Evolutionary conservation across 148 eudicot genomes (phyloP).

Genomic region (Rhododendron kiyosumense): DNA sequence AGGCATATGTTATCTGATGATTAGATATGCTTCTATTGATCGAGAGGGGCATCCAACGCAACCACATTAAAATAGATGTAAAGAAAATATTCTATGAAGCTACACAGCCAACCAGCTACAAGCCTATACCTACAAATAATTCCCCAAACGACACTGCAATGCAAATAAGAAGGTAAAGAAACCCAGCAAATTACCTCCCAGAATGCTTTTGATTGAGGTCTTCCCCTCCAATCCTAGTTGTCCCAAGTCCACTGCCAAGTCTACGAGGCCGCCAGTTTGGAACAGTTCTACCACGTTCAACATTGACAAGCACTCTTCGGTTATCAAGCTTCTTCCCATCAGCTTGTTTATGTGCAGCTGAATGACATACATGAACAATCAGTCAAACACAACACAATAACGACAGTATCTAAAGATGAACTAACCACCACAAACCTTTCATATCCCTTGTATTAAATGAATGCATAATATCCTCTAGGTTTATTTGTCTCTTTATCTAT

Average conservation of each 20-base stretch:
- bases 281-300: slow-evolving; percentile 98
- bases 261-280: slow-evolving; percentile 98
- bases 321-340: slow-evolving; percentile 96
- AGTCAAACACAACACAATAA: background rate
- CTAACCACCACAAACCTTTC: slow-evolving; percentile 56
- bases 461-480: slow-evolving; percentile 86
- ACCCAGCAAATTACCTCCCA: slow-evolving; percentile 41
- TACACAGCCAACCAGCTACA: background rate
- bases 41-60: background rate
- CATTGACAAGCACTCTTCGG: slow-evolving; percentile 96
- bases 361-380: slow-evolving; percentile 4
- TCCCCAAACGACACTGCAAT: background rate
- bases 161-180: background rate
- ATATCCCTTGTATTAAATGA: slow-evolving; percentile 95
- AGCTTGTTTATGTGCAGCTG: slow-evolving; percentile 99
- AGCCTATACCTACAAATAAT: background rate
- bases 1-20: background rate
- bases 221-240: slow-evolving; percentile 77
- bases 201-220: slow-evolving; percentile 47
- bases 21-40: background rate
- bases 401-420: background rate
- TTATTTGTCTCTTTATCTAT: slow-evolving; percentile 70
- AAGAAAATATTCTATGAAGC: background rate
- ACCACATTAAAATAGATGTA: background rate
- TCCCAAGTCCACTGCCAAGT: slow-evolving; percentile 97